A percentile compares a stretch with the other conserved stretches of the same genome.
These are phyloP conservation scores for Lentithecium fluviatile DNA, from an alignment of 495 filamentous ascomycete genomes.

Conservation along the genomic window DNA sequence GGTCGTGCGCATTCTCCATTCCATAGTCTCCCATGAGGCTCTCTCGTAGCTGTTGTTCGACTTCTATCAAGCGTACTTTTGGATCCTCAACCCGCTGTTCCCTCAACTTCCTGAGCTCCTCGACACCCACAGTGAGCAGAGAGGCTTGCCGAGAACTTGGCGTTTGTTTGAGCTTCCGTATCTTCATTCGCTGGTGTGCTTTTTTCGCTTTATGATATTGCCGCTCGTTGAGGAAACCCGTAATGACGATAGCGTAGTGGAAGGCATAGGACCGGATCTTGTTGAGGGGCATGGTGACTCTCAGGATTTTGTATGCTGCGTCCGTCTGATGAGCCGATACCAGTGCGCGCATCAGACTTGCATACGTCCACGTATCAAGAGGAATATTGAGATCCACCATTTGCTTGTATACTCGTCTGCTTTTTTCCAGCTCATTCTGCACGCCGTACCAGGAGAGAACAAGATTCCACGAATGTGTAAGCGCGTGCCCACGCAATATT, in stretches of 20 bases:
- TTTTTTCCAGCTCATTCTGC: conserved; percentile 59
- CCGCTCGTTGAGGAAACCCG: conserved; percentile 56
- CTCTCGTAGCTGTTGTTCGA: conserved; percentile 28
- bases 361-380: conserved; percentile 71
- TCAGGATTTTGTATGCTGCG: conserved; percentile 65
- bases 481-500: conserved; percentile 38
- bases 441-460: conserved; percentile 67
- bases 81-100: background rate
- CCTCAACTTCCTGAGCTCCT: conserved; percentile 9
- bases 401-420: conserved; percentile 58
- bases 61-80: conserved; percentile 4
- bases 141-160: conserved; percentile 50
- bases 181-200: conserved; percentile 47
- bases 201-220: conserved; percentile 25
- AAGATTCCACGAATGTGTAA: conserved; percentile 73
- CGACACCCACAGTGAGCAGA: conserved; percentile 44
- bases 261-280: conserved; percentile 60
- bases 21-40: conserved; percentile 34
- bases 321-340: conserved; percentile 59
- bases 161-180: conserved; percentile 48
- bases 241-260: conserved; percentile 76
- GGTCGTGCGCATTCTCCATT: conserved; percentile 37
- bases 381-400: conserved; percentile 61
- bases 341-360: conserved; percentile 69
- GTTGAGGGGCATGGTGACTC: conserved; percentile 55